Evolutionary conservation across 139 green algal species (phyloP).

Genomic region (Parachlorella kessleri): DNA sequence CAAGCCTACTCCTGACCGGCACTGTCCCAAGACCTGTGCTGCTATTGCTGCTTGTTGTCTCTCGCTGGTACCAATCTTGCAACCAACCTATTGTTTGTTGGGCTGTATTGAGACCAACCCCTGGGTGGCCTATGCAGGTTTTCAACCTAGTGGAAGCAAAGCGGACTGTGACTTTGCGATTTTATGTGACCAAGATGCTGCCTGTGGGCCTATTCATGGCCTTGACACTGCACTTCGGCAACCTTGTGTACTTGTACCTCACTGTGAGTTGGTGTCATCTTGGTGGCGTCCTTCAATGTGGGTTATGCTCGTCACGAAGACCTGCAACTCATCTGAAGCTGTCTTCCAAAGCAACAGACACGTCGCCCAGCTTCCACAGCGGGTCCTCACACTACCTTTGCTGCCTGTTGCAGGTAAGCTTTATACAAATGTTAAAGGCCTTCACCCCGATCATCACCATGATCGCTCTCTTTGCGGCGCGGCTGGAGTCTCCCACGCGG

Average conservation of each 20-base stretch:
- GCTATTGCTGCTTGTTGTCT: too few species aligned
- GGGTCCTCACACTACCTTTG: neutral
- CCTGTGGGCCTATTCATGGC: conserved; percentile 66
- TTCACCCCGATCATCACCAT: conserved; percentile 93
- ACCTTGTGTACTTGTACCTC: conserved; percentile 63
- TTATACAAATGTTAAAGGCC: conserved; percentile 40
- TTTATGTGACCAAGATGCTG: conserved; percentile 59
- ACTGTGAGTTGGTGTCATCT: too few species aligned
- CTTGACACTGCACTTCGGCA: conserved; percentile 58
- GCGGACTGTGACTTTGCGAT: conserved; percentile 37
- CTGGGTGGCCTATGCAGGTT: conserved; percentile 44
- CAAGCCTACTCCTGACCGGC: too few species aligned
- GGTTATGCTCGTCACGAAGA: too few species aligned
- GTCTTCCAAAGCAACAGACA: too few species aligned
- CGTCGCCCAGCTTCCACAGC: too few species aligned
- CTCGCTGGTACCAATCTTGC: too few species aligned
- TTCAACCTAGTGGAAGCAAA: conserved; percentile 68
- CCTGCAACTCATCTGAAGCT: neutral
- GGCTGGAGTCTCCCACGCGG: conserved; percentile 70
- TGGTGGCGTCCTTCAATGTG: too few species aligned
- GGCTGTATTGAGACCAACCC: too few species aligned
- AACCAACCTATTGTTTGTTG: too few species aligned
- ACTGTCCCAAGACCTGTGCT: too few species aligned
- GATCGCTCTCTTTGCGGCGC: conserved; percentile 75
- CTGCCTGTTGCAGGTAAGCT: neutral